These are phyloP conservation scores for Saccharomycopsis fibuligera DNA, from an alignment of 805 yeast species.

Conservation along the genomic window DNA sequence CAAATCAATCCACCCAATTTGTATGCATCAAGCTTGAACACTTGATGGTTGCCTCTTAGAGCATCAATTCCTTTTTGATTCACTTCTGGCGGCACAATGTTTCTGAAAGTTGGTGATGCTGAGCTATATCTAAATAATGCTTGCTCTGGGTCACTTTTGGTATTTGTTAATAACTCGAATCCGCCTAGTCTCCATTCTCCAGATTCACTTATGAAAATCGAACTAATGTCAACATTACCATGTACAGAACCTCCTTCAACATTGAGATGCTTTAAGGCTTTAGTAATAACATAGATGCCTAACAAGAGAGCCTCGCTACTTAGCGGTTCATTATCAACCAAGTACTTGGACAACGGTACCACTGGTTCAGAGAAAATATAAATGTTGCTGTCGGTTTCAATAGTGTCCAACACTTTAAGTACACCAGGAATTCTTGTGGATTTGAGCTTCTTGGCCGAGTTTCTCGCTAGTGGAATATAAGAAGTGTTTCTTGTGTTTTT, in stretches of 20 bases:
- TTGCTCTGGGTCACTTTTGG: constrained; percentile 22
- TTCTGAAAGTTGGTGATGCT: constrained; percentile 29
- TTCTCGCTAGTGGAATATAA: constrained; percentile 35
- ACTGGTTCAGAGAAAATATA: constrained; percentile 60
- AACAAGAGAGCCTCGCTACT: constrained; percentile 36
- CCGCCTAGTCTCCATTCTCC: constrained; percentile 89
- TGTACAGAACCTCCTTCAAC: constrained; percentile 45
- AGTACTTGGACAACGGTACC: constrained; percentile 40
- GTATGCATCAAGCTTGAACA: constrained; percentile 56
- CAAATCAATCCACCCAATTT: constrained; percentile 52
- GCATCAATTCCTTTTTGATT: constrained; percentile 38
- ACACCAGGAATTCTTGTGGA: constrained; percentile 66
- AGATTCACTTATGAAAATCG: constrained; percentile 55
- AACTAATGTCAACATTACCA: constrained; percentile 51
- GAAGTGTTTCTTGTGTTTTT: constrained; percentile 31
- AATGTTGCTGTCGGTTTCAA: constrained; percentile 47
- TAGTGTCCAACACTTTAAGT: constrained; percentile 52
- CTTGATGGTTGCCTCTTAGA: constrained; percentile 27
- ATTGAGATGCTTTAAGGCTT: constrained; percentile 35
- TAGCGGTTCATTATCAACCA: constrained; percentile 25
- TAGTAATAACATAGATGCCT: constrained; percentile 52
- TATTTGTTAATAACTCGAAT: constrained; percentile 53
- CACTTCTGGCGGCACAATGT: constrained; percentile 50
- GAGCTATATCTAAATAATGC: constrained; percentile 32
- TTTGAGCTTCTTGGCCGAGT: constrained; percentile 42